phyloP scores from a whole-genome alignment of 345 rosid genomes.

The Camelina sativa region DNA sequence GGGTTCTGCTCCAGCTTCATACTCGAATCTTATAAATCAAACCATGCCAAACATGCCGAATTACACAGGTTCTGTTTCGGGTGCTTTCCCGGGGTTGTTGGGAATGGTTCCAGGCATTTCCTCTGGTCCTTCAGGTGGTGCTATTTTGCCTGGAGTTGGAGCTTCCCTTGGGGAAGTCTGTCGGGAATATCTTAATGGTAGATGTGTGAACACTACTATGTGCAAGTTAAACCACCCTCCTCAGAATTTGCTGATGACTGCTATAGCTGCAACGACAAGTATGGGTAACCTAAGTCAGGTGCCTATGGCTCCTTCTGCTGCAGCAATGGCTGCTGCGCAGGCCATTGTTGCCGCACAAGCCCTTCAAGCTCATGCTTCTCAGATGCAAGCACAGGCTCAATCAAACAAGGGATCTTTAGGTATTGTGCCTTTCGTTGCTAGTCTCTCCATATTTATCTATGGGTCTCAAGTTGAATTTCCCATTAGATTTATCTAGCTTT shows the following conservation, averaged over 20 bases:
- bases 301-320: slow-evolving; percentile 99
- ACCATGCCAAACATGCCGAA: slow-evolving; percentile 99
- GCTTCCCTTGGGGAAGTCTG: slow-evolving; percentile 98
- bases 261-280: slow-evolving; percentile 90
- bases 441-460: background rate
- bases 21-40: slow-evolving; percentile 81
- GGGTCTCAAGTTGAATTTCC: background rate
- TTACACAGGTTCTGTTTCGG: slow-evolving; percentile 94
- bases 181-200: slow-evolving; percentile 86
- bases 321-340: slow-evolving; percentile 99
- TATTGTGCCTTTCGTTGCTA: slow-evolving; percentile 35
- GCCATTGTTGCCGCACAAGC: slow-evolving; percentile 99
- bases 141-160: slow-evolving; percentile 91
- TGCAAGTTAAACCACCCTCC: slow-evolving; percentile 95
- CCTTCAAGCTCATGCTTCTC: slow-evolving; percentile 99
- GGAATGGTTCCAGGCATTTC: slow-evolving; percentile 97
- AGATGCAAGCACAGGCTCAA: slow-evolving; percentile 85
- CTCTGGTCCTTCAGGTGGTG: slow-evolving; percentile 93
- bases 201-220: slow-evolving; percentile 76
- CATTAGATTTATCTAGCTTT: slow-evolving; percentile 15
- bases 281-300: slow-evolving; percentile 92
- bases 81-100: slow-evolving; percentile 86
- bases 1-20: slow-evolving; percentile 72
- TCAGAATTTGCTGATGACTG: slow-evolving; percentile 88
- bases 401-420: slow-evolving; percentile 72